Base-by-base conservation (phyloP, 2,329 filamentous ascomycete species). In the Cercospora berteroae region DNA sequence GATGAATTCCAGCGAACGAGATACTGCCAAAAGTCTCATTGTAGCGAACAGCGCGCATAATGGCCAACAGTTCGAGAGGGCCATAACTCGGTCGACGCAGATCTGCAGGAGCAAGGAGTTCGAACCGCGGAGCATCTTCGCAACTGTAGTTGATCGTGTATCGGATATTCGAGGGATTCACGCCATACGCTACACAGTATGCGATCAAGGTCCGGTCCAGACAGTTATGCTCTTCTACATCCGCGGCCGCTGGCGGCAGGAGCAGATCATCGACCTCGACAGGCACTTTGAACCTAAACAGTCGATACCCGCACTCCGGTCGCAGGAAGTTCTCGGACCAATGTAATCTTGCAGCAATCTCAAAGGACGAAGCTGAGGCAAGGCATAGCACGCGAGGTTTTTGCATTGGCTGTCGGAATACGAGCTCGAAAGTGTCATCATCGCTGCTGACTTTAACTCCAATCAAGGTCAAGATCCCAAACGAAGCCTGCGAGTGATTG, bases 11-110 rank as follows among this genome's bases (percentile, higher is more conserved):
- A 29, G 84, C 84, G 74, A 92, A 91, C 0, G 89, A 91, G 23
- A 92, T 87, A 1, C 87, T 87, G 29, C 81, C 81, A 76, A 91
- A 92, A 0, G 83, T 85, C 73, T 91, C 88, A 73, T 92, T 91
- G 77, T 90, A 92, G 48, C 90, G 85, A 63, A 92, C 77, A 9
- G 89, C 84, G 68, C 89, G 84, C 82, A 90, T 85, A n/a, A 92
- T 84, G 4, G 89, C 88, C 31, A 92, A 82, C n/a, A 91, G 79
- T 74, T 91, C 89, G 25, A 88, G 76, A 4, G 83, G 80, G 2
- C 81, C 84, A 73, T 92, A 92, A 42, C 84, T 83, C 12, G 79
- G 79, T 58, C 82, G 80, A 56, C 82, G 80, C 9, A 82, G 78
- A 58, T 82, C 82, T 20, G 83, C 82, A 2, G 89, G 87, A 20